Base-by-base conservation (phyloP, 768 basidiomycete genomes). In the Lactifluus echinatus region DNA sequence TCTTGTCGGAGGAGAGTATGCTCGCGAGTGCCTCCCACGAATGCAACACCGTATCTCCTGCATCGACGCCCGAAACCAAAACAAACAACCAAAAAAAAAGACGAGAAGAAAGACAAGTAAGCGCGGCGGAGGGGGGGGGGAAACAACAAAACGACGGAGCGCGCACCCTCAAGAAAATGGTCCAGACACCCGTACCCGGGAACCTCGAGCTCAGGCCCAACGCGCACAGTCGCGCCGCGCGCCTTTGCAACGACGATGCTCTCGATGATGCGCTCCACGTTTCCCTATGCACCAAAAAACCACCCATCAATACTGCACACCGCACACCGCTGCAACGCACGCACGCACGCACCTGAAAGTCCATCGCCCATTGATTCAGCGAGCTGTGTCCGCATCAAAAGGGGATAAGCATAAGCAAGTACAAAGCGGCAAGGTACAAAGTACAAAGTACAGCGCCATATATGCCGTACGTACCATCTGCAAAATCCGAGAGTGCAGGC, bases 11-110 rank as follows among this genome's bases (percentile, higher is more conserved):
- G 7, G 83, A 74, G 24, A 99, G 74, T 50, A 99, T 86, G 69
- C 90, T 89, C n/a, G 86, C 89, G 17, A 99, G 79, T 5, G 95
- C 89, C 72, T 99, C 94, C 95, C 94, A 98, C 2, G 96, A 94
- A 71, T 99, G 96, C 17, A 96, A 78, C 45, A 88, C 82, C 8
- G 95, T 99, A 67, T 99, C 96, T 45, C 95, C 95, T 98, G 67
- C 21, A 44, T n/a, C n/a, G 40, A 47, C 34, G 31, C 23, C 0
- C 14, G n/a, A 12, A 40, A 31, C 57, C 26, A 7, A 4, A 47
- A 14, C 21, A 46, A 47, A 5, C 6, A 11, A 54, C 45, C 10
- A 15, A 3, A 37, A 28, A 15, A n/a, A n/a, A n/a, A n/a, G n/a
- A n/a, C n/a, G n/a, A n/a, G n/a, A n/a, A n/a, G n/a, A n/a, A n/a